A percentile compares a stretch with the other conserved stretches of the same genome.
Evolutionary conservation across 192 early-diverging fungal genomes (phyloP).

Genomic region (Entophlyctis luteolus): DNA sequence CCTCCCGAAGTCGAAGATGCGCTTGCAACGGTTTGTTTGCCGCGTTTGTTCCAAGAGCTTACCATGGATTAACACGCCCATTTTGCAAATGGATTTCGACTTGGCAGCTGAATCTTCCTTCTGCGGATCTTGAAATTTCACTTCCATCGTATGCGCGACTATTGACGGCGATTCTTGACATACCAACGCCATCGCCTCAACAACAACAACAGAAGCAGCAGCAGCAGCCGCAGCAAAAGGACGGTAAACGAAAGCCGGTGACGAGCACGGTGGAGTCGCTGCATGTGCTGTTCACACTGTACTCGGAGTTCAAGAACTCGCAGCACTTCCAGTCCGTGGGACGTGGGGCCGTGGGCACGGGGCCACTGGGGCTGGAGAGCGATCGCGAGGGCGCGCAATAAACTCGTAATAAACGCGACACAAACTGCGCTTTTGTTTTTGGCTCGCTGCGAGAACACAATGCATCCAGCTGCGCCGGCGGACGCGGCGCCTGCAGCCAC

Average conservation of each 20-base stretch:
- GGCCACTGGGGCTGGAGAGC: too few species aligned
- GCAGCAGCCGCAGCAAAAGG: slow-evolving; percentile 6
- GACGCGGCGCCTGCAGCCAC: too few species aligned
- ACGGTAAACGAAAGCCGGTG: slow-evolving; percentile 19
- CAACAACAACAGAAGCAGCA: slow-evolving; percentile 18
- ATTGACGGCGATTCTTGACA: slow-evolving; percentile 48
- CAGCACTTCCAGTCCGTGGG: slow-evolving; percentile 56
- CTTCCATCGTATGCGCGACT: slow-evolving; percentile 42
- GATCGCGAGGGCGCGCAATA: slow-evolving; percentile 17
- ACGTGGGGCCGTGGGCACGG: slow-evolving; percentile 8
- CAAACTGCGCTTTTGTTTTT: too few species aligned
- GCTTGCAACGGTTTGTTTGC: slow-evolving; percentile 31
- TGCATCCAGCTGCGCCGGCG: too few species aligned
- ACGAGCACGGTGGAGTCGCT: slow-evolving; percentile 45
- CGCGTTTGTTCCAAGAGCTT: neutral
- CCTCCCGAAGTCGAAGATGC: slow-evolving; percentile 52
- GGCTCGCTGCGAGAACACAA: too few species aligned
- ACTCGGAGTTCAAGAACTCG: slow-evolving; percentile 59
- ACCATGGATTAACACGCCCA: neutral
- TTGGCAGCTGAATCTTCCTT: slow-evolving; percentile 36
- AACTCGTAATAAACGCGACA: too few species aligned
- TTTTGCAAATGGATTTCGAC: neutral
- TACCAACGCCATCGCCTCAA: slow-evolving; percentile 38
- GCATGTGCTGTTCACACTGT: slow-evolving; percentile 53
- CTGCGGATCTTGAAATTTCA: slow-evolving; percentile 47